Evolutionary conservation across 1,284 basidiomycete species (phyloP).

Genomic region (Puccinia triticina): DNA sequence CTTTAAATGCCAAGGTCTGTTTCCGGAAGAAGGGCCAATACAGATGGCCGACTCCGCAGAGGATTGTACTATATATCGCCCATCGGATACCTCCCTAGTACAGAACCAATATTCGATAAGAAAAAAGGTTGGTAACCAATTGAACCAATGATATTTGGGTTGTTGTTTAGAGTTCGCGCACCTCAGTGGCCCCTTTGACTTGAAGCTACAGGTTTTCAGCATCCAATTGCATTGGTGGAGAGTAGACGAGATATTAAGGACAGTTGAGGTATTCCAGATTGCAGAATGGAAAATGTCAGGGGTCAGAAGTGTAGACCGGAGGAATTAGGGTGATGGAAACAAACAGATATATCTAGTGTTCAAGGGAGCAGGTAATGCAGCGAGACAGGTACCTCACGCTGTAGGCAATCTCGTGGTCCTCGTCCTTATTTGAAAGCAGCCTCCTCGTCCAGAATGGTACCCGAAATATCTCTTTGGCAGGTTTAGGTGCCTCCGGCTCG

Average conservation of each 20-base stretch:
- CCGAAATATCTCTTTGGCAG: not conserved
- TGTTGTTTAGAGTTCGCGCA: not conserved
- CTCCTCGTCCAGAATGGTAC: slow-evolving; percentile 25
- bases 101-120: not conserved
- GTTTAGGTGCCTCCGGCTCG: not conserved
- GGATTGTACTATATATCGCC: slow-evolving; percentile 27
- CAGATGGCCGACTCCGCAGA: slow-evolving; percentile 23
- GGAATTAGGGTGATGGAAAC: not conserved
- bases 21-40: slow-evolving; percentile 61
- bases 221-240: not conserved
- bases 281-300: no score
- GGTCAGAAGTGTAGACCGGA: not conserved
- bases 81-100: slow-evolving; percentile 28
- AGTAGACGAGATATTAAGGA: not conserved
- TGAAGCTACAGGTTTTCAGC: slow-evolving; percentile 10
- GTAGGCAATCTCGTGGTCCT: slow-evolving; percentile 32
- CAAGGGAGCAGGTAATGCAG: no score
- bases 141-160: not conserved
- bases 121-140: not conserved
- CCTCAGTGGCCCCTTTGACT: slow-evolving; percentile 35
- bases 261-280: not conserved
- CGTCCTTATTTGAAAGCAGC: slow-evolving; percentile 6
- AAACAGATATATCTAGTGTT: not conserved
- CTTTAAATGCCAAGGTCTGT: slow-evolving; percentile 79
- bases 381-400: not conserved